Percentiles rank a stretch among this genome's conserved stretches.
phyloP scores from a whole-genome alignment of 805 yeast genomes.

The Ogataea ganodermae region DNA sequence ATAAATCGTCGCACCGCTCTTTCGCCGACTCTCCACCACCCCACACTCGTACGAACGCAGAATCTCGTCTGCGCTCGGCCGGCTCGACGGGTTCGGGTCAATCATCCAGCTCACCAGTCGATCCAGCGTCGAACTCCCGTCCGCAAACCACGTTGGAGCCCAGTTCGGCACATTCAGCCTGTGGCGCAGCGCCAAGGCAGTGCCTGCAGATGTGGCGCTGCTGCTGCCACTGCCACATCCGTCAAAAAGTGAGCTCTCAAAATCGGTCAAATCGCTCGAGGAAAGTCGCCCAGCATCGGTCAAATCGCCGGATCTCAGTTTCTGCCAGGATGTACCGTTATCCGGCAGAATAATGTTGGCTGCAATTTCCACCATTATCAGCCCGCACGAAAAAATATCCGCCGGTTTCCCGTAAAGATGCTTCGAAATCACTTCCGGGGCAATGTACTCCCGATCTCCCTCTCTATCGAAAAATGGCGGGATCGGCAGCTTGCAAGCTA shows the following conservation, averaged over 20 bases:
- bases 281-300: conserved; percentile 91
- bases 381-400: conserved; percentile 91
- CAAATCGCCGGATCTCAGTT: conserved; percentile 89
- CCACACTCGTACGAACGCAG: conserved; percentile 70
- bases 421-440: conserved; percentile 87
- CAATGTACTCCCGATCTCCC: conserved; percentile 96
- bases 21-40: conserved; percentile 75
- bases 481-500: conserved; percentile 82
- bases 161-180: conserved; percentile 58
- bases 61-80: conserved; percentile 82
- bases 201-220: conserved; percentile 1
- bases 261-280: conserved; percentile 59
- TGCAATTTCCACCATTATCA: conserved; percentile 92
- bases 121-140: conserved; percentile 73
- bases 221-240: conserved; percentile 16
- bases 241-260: conserved; percentile 27
- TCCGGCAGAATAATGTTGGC: conserved; percentile 95
- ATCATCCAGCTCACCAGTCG: conserved; percentile 85
- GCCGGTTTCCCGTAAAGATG: conserved; percentile 89
- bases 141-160: conserved; percentile 84
- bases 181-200: conserved; percentile 9
- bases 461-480: conserved; percentile 80
- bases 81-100: conserved; percentile 71
- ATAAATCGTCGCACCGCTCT: conserved; percentile 90
- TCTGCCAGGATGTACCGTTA: conserved; percentile 96